phyloP scores from a whole-genome alignment of 2,329 filamentous ascomycete species.

The Colletotrichum spinosum region DNA sequence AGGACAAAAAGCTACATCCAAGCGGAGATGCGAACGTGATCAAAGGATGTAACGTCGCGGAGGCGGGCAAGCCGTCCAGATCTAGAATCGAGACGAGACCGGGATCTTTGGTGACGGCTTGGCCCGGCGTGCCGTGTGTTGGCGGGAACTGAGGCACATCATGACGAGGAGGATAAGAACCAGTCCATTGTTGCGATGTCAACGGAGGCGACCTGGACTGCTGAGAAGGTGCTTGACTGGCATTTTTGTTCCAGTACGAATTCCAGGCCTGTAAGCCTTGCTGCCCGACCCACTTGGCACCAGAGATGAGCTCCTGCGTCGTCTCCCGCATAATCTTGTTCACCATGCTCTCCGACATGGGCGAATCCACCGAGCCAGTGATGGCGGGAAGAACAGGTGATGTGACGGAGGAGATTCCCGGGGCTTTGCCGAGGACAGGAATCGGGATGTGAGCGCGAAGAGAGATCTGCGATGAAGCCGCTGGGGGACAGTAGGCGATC shows the following conservation, averaged over 20 bases:
- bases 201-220: slow-evolving; percentile 57
- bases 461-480: slow-evolving; percentile 77
- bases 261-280: slow-evolving; percentile 83
- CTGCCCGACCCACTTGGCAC: slow-evolving; percentile 81
- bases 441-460: slow-evolving; percentile 75
- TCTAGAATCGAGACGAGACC: slow-evolving; percentile 82
- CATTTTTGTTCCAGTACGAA: slow-evolving; percentile 78
- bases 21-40: slow-evolving; percentile 78
- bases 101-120: slow-evolving; percentile 71
- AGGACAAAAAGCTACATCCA: slow-evolving; percentile 84
- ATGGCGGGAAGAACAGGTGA: slow-evolving; percentile 76
- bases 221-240: slow-evolving; percentile 57
- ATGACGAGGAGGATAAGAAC: slow-evolving; percentile 56
- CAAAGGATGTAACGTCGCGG: slow-evolving; percentile 68
- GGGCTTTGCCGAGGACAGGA: slow-evolving; percentile 64
- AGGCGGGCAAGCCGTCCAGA: slow-evolving; percentile 68
- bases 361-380: slow-evolving; percentile 78
- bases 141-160: slow-evolving; percentile 75
- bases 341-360: slow-evolving; percentile 76
- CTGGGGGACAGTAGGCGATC: slow-evolving; percentile 81
- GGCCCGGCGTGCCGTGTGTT: slow-evolving; percentile 75
- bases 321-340: slow-evolving; percentile 84
- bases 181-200: slow-evolving; percentile 60
- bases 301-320: slow-evolving; percentile 81
- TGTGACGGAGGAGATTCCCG: slow-evolving; percentile 69